These are phyloP conservation scores for Aureobasidium sp. DNA, from an alignment of 2,329 filamentous ascomycete genomes.

Conservation along the genomic window DNA sequence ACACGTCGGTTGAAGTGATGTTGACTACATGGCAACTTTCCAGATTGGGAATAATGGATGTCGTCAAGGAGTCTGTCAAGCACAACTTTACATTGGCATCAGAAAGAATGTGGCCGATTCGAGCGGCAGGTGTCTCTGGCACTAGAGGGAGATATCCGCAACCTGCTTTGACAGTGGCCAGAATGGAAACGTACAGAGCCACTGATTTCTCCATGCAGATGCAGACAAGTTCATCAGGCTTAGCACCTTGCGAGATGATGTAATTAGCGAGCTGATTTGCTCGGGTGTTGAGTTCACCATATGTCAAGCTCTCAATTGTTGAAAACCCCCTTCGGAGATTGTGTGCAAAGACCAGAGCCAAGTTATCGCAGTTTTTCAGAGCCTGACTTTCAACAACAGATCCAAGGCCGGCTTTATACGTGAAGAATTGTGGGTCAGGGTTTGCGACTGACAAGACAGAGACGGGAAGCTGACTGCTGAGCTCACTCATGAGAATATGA, in stretches of 20 bases:
- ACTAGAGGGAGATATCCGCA: slow-evolving; percentile 74
- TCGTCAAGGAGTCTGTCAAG: slow-evolving; percentile 29
- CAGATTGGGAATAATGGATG: slow-evolving; percentile 15
- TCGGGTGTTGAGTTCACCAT: slow-evolving; percentile 52
- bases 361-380: slow-evolving; percentile 39
- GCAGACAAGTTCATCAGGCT: slow-evolving; percentile 54
- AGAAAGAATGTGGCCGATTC: slow-evolving; percentile 53
- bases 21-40: slow-evolving; percentile 19
- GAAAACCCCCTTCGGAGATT: slow-evolving; percentile 34
- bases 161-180: slow-evolving; percentile 66
- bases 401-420: slow-evolving; percentile 25
- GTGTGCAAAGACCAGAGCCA: slow-evolving; percentile 58
- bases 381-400: slow-evolving; percentile 49
- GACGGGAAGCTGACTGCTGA: slow-evolving; percentile 23
- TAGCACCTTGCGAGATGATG: slow-evolving; percentile 42
- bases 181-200: slow-evolving; percentile 62
- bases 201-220: slow-evolving; percentile 71
- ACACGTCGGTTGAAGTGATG: slow-evolving; percentile 26
- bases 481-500: slow-evolving; percentile 26
- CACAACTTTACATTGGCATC: slow-evolving; percentile 49
- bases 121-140: slow-evolving; percentile 57
- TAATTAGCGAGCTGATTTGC: slow-evolving; percentile 57
- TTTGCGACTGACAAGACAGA: slow-evolving; percentile 35
- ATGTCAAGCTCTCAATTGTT: slow-evolving; percentile 47
- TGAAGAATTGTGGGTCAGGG: slow-evolving; percentile 24